Percentiles rank a stretch among this genome's conserved stretches.
phyloP scores from a whole-genome alignment of 2,329 filamentous ascomycete species.

The Ploettnerulaceae sp. region DNA sequence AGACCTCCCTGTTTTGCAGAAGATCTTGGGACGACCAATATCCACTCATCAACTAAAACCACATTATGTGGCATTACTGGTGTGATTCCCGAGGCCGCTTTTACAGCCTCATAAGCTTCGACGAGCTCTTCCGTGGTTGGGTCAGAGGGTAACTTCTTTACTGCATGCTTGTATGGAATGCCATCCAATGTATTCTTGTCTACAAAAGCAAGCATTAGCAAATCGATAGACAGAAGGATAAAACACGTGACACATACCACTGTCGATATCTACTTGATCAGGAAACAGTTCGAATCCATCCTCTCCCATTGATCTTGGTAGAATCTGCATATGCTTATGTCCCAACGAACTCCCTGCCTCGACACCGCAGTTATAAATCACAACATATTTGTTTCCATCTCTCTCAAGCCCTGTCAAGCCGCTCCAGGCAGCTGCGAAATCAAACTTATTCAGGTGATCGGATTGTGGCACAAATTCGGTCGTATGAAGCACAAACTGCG shows the following conservation, averaged over 20 bases:
- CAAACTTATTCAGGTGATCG: slow-evolving; percentile 35
- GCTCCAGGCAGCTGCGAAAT: slow-evolving; percentile 37
- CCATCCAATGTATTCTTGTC: background rate
- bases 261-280: slow-evolving; percentile 11
- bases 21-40: slow-evolving; percentile 34
- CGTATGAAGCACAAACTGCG: slow-evolving; percentile 38
- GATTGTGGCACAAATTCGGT: slow-evolving; percentile 36
- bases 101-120: slow-evolving; percentile 7
- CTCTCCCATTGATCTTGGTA: slow-evolving; percentile 31
- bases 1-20: slow-evolving; percentile 28
- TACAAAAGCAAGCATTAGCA: slow-evolving; percentile 6
- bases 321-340: slow-evolving; percentile 43
- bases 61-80: slow-evolving; percentile 33
- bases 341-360: slow-evolving; percentile 40
- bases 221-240: background rate
- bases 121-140: slow-evolving; percentile 16
- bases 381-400: slow-evolving; percentile 35
- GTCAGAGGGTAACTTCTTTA: background rate
- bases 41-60: slow-evolving; percentile 32
- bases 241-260: background rate
- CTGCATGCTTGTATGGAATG: slow-evolving; percentile 11
- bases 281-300: slow-evolving; percentile 26
- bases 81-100: slow-evolving; percentile 5
- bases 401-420: slow-evolving; percentile 30
- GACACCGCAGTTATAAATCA: slow-evolving; percentile 43